These are phyloP conservation scores for Volvox carteri DNA, from an alignment of 163 green algal species.

Conservation along the genomic window DNA sequence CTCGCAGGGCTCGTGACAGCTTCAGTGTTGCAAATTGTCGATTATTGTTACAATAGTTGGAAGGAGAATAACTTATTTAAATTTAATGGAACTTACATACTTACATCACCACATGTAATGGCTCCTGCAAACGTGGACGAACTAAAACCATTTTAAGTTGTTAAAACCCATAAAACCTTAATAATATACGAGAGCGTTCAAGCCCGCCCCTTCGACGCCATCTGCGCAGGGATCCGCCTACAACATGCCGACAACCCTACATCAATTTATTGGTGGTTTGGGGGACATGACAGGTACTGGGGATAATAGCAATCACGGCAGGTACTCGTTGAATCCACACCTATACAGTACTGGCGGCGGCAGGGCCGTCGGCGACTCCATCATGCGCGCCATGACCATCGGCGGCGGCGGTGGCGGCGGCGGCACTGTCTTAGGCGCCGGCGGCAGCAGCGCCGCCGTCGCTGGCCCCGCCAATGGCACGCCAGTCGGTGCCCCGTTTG, in stretches of 20 bases:
- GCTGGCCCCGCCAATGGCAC: background rate
- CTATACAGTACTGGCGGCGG: background rate
- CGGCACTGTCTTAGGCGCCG: background rate
- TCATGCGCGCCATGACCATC: constrained; percentile 37
- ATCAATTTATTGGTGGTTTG: background rate
- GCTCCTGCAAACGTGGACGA: too few relatives aligned
- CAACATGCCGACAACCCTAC: constrained; percentile 20
- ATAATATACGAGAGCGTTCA: too few relatives aligned
- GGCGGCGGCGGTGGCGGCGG: background rate
- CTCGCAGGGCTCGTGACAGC: too few relatives aligned
- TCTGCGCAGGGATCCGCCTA: constrained; percentile 45
- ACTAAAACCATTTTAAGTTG: too few relatives aligned
- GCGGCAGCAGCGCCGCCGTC: background rate
- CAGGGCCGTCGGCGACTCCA: constrained; percentile 14
- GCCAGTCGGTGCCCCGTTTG: background rate
- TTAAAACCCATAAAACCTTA: too few relatives aligned
- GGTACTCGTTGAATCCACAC: background rate
- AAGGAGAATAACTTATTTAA: too few relatives aligned
- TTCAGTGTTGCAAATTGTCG: too few relatives aligned
- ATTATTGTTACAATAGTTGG: too few relatives aligned
- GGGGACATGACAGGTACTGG: background rate
- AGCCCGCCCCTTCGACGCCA: too few relatives aligned
- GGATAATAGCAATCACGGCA: background rate
- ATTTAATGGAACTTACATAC: too few relatives aligned
- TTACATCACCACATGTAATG: too few relatives aligned